Conservation (phyloP, 192 early-diverging fungal genomes). For the Umbelopsis sp. region DNA sequence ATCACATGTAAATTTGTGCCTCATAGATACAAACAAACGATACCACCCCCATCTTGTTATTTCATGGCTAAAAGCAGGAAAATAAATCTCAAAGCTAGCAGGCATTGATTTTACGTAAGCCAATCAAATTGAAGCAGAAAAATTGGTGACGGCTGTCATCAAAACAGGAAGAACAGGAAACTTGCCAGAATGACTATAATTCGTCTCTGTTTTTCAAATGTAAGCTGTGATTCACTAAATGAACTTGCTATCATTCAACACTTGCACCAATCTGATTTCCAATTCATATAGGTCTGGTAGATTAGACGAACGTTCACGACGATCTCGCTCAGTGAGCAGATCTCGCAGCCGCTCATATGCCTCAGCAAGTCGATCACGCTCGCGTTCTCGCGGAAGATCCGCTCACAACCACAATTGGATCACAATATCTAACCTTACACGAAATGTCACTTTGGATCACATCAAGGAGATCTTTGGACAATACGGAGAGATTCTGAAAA, state of each 20-base stretch:
- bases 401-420: constrained; percentile 1
- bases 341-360: constrained; percentile 28
- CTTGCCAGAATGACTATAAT: neutral
- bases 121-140: neutral
- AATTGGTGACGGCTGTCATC: neutral
- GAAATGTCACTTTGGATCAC: constrained; percentile 46
- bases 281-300: neutral
- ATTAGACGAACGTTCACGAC: neutral
- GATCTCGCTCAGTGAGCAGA: constrained; percentile 25
- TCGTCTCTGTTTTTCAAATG: neutral
- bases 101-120: neutral
- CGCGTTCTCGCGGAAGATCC: constrained; percentile 14
- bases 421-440: constrained; percentile 40
- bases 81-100: no score
- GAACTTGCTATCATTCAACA: neutral
- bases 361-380: constrained; percentile 20
- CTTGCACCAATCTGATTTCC: neutral
- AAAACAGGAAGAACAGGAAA: neutral
- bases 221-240: neutral
- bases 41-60: no score
- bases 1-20: neutral
- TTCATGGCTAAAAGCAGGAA: no score
- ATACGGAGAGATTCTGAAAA: constrained; percentile 30
- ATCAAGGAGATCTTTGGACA: constrained; percentile 44
- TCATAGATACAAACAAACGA: no score